phyloP scores from a whole-genome alignment of 139 green algal genomes.

The Tetradesmus lagerheimii region DNA sequence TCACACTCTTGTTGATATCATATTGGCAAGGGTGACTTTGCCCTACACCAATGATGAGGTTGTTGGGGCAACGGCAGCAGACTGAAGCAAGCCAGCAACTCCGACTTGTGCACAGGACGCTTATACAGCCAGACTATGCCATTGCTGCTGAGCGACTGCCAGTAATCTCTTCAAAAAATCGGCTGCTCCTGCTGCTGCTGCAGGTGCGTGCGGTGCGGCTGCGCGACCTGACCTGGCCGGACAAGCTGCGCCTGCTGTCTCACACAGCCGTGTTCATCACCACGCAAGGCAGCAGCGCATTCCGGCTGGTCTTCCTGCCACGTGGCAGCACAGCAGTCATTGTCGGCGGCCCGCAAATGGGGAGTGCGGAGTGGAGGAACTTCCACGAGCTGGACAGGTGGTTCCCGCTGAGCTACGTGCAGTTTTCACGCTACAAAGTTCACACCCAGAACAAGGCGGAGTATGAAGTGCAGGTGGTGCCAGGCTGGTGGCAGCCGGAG shows the following conservation, averaged over 20 bases:
- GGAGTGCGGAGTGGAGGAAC: neutral
- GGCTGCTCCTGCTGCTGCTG: neutral
- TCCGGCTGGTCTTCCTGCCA: neutral
- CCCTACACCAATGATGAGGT: no score
- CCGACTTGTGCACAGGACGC: no score
- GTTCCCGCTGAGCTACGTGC: slow-evolving; percentile 8
- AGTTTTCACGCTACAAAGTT: neutral
- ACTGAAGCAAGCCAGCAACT: no score
- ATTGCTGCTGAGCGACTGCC: no score
- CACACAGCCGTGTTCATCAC: neutral
- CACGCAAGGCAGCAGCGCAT: slow-evolving; percentile 13
- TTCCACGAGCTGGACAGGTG: slow-evolving; percentile 21
- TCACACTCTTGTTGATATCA: no score
- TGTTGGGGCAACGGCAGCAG: no score
- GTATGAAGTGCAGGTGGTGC: neutral
- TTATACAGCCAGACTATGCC: no score
- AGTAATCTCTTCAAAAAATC: no score
- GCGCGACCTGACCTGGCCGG: neutral
- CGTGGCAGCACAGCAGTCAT: neutral
- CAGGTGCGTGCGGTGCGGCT: neutral
- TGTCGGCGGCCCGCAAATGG: neutral
- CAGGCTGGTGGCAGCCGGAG: neutral
- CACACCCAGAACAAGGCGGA: neutral
- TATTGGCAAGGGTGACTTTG: no score
- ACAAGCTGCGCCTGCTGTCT: neutral